A percentile compares a stretch with the other conserved stretches of the same genome.
Evolutionary conservation across 2,329 filamentous ascomycete species (phyloP).

Genomic region (Monilinia laxa): DNA sequence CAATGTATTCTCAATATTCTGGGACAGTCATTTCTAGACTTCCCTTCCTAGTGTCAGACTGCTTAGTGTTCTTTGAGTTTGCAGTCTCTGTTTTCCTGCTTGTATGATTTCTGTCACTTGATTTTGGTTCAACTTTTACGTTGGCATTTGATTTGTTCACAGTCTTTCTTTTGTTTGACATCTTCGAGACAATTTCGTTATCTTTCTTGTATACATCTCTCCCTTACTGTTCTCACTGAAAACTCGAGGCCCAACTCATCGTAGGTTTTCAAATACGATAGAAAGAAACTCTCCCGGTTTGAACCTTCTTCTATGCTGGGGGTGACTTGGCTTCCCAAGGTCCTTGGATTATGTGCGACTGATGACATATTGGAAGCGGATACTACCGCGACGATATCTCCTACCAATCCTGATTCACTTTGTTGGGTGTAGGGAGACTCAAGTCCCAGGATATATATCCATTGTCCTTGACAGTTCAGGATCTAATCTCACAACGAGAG

Average conservation of each 20-base stretch:
- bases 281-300: not conserved
- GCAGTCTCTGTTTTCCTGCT: not conserved
- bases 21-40: not conserved
- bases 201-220: not conserved
- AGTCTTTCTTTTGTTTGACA: too few relatives aligned
- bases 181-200: too few relatives aligned
- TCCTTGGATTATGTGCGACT: not conserved
- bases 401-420: not conserved
- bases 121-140: not conserved
- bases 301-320: too few relatives aligned
- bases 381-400: not conserved
- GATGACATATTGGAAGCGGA: too few relatives aligned
- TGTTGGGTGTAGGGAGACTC: not conserved
- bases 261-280: too few relatives aligned
- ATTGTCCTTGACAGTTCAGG: not conserved
- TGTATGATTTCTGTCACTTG: not conserved
- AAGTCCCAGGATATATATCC: too few relatives aligned
- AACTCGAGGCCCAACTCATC: too few relatives aligned
- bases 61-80: not conserved
- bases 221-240: not conserved
- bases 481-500: not conserved
- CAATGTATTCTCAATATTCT: not conserved
- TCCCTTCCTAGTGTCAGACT: not conserved
- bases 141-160: too few relatives aligned
- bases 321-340: not conserved